These are phyloP conservation scores for Trichoderma breve DNA, from an alignment of 2,329 filamentous ascomycete genomes.

Conservation along the genomic window DNA sequence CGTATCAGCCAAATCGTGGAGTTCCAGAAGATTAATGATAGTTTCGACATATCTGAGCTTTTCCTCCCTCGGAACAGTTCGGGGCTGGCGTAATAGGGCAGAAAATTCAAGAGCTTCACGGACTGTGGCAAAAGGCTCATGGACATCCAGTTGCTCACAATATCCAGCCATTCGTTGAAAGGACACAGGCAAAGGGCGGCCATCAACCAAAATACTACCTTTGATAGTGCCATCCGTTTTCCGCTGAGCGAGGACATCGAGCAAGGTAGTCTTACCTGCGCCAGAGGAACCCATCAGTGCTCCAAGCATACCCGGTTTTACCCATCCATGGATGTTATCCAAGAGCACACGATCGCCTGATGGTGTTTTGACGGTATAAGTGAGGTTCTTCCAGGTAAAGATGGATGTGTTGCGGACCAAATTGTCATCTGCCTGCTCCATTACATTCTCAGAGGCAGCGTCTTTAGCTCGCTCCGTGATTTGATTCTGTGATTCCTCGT, in stretches of 20 bases:
- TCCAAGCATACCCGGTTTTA: slow-evolving; percentile 74
- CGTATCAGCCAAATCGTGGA: slow-evolving; percentile 47
- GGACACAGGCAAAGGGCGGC: slow-evolving; percentile 64
- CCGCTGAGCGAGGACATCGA: slow-evolving; percentile 77
- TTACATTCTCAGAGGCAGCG: neutral
- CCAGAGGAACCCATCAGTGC: slow-evolving; percentile 78
- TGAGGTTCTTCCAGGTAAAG: slow-evolving; percentile 73
- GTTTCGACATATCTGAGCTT: slow-evolving; percentile 76
- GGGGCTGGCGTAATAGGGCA: slow-evolving; percentile 67
- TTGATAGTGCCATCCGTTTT: slow-evolving; percentile 74
- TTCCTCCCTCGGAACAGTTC: slow-evolving; percentile 59
- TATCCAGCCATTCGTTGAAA: slow-evolving; percentile 81
- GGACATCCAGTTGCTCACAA: slow-evolving; percentile 78
- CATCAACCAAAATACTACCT: slow-evolving; percentile 77
- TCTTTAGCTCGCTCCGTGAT: neutral
- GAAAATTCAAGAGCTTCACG: slow-evolving; percentile 65
- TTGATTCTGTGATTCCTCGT: neutral
- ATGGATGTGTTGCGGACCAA: neutral
- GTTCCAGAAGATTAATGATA: slow-evolving; percentile 64
- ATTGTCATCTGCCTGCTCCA: neutral
- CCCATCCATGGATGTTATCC: slow-evolving; percentile 79
- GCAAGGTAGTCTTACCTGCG: slow-evolving; percentile 83
- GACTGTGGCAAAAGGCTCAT: slow-evolving; percentile 67
- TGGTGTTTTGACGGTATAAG: slow-evolving; percentile 64
- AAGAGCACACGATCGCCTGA: slow-evolving; percentile 65